Evolutionary conservation across 2,329 filamentous ascomycete species (phyloP).

Genomic region (Cladosporium sp.): DNA sequence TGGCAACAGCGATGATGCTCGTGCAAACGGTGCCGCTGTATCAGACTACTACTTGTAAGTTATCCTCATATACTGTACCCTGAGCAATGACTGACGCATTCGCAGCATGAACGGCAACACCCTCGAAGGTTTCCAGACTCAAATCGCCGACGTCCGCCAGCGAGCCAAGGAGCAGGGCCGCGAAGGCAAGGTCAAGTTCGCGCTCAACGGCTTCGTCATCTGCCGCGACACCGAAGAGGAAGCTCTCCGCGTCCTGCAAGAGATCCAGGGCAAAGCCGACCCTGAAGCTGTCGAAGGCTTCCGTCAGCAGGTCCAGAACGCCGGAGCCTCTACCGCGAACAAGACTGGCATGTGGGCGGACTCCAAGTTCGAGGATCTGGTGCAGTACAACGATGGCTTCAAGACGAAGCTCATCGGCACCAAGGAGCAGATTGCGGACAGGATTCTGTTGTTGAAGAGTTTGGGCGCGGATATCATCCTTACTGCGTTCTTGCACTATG

Average conservation of each 20-base stretch:
- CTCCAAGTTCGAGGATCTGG: constrained; percentile 54
- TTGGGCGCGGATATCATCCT: constrained; percentile 49
- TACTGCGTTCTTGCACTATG: constrained; percentile 55
- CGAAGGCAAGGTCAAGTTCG: constrained; percentile 51
- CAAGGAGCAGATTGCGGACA: constrained; percentile 54
- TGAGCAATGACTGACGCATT: neutral
- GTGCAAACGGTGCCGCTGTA: constrained; percentile 52
- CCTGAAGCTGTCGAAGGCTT: constrained; percentile 55
- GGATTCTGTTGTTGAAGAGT: constrained; percentile 53
- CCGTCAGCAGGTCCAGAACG: constrained; percentile 52
- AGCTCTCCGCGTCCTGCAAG: constrained; percentile 51
- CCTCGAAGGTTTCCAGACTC: constrained; percentile 53
- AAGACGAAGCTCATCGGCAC: constrained; percentile 59
- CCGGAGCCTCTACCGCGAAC: constrained; percentile 50
- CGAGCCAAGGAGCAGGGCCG: constrained; percentile 49
- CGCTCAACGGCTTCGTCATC: constrained; percentile 55
- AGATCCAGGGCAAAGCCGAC: constrained; percentile 58
- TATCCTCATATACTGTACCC: too few relatives aligned
- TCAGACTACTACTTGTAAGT: constrained; percentile 53
- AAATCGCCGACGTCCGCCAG: constrained; percentile 54
- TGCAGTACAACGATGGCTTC: constrained; percentile 60
- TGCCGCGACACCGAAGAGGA: constrained; percentile 54
- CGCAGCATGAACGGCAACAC: constrained; percentile 57
- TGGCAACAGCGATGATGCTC: constrained; percentile 55
- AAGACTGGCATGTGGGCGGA: constrained; percentile 59